Evolutionary conservation across 768 basidiomycete species (phyloP).

Genomic region (Lyophyllum decastes): DNA sequence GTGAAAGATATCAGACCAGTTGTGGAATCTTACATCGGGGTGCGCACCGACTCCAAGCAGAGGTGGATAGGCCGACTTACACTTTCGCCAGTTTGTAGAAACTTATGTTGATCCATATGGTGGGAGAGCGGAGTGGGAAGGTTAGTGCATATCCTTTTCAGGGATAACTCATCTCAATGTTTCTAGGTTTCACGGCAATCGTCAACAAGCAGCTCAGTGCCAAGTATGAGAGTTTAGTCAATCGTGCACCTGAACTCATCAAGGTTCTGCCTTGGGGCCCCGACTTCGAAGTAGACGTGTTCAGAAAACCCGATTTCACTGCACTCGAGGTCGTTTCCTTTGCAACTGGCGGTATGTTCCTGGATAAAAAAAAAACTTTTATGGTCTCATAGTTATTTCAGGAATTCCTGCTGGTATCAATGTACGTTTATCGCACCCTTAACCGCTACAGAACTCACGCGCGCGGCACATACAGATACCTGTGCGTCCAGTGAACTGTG

Average conservation of each 20-base stretch:
- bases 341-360: conserved; percentile 70
- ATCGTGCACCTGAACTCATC: conserved; percentile 76
- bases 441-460: neutral
- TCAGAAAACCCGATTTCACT: conserved; percentile 87
- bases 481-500: conserved; percentile 32
- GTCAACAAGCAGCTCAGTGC: conserved; percentile 83
- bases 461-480: conserved; percentile 53
- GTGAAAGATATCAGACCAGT: conserved; percentile 86
- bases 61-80: neutral
- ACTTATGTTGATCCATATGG: conserved; percentile 90
- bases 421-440: conserved; percentile 36
- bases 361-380: neutral
- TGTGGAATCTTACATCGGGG: conserved; percentile 86
- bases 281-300: conserved; percentile 66
- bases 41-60: conserved; percentile 24
- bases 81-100: conserved; percentile 59
- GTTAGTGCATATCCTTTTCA: conserved; percentile 30
- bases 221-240: conserved; percentile 78
- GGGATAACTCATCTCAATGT: conserved; percentile 8
- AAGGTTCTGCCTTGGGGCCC: conserved; percentile 83
- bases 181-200: conserved; percentile 82
- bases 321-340: conserved; percentile 83
- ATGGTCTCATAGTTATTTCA: conserved; percentile 19
- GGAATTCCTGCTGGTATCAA: conserved; percentile 90
- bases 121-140: conserved; percentile 93